Evolutionary conservation across 2,329 filamentous ascomycete species (phyloP), one percentile per base, ranked within the genome.

Genomic region (Rutstroemia sp.): DNA sequence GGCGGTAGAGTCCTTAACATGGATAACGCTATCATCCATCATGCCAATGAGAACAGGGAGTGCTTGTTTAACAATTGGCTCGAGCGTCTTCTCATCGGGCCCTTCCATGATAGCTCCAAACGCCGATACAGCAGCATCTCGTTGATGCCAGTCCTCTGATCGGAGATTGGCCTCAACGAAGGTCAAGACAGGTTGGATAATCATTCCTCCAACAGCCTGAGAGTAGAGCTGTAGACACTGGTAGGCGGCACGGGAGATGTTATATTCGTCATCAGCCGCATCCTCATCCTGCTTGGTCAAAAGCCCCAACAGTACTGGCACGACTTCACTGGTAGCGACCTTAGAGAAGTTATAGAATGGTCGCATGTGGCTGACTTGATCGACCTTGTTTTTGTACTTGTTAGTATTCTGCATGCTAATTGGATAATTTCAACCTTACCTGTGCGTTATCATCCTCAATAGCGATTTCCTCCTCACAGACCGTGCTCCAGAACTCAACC

Each of bases 401-500:
- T 44, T 48, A 52, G 27, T 19, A 51, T 4, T 39, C 21, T 55
- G 27, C 8, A 4, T 8, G 17, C 25, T 12, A 23, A 14, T 36
- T 5, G 10, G 25, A 10, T 12, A 8, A 1, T 19, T 39, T 0
- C 36, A 50, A 72, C 51, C 75, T 64, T 75, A 88, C 84, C 73
- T 88, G 84, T 63, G 84, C 81, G 72, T 99, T 99, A 73, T 99
- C 94, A 69, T 99, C 94, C 70, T 99, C 94, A 67, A 99, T 97
- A 62, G 87, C 87, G 66, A 96, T 92, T 73, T 99, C 94, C 75
- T 99, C 94, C 72, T 99, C 94, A 73, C 94, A 99, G 49, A 99
- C 94, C n/a, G 94, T 96, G 78, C 92, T 97, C 94, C 94, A 99
- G 77, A 99, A 99, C 72, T 99, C 94, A 64, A 99, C 91, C 39